Evolutionary conservation across 441 rosid species (phyloP), one percentile per base, ranked within the genome.

Genomic region (Jatropha podagrica): DNA sequence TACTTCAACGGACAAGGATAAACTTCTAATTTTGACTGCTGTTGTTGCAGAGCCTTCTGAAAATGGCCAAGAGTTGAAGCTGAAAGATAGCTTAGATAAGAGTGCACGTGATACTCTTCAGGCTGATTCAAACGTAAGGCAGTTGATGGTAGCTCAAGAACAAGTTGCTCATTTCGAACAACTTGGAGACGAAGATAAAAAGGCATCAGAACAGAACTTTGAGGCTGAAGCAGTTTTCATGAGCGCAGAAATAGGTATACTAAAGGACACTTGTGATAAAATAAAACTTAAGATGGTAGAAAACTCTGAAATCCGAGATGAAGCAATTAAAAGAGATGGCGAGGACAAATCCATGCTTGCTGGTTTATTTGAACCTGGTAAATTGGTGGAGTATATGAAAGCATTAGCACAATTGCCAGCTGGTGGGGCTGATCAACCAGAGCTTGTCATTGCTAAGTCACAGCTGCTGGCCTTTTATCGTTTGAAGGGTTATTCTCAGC

Each of bases 401-500:
- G 83, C 77, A 20, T 85, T 91, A 70, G 96, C 92, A 2, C 81
- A 78, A 70, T 81, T 60, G 73, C 86, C 96, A 42, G 68, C 77
- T 68, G 79, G 72, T 64, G 90, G 86, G 73, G 91, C 85, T 72
- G 86, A 87, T 73, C 74, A 80, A 20, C 77, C 88, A 49, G 89
- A 87, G 62, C 87, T 89, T 71, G 85, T 80, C 49, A 79, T 88
- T 69, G 88, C 86, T 54, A 88, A 81, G 82, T 82, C 93, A 69
- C 93, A 87, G 76, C 76, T 91, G 79, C 54, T 81, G 69, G 81
- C 89, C 63, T 88, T 89, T 69, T 84, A 84, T 83, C 84, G 87
- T 20, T 72, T 77, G 40, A 89, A 85, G 68, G 94, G 96, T 71
- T 87, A 77, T 72, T 46, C 23, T 65, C 71, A 79, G 73, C 82